Evolutionary conservation across 257 asterid genomes (phyloP).

Genomic region (Agastache rugosa): DNA sequence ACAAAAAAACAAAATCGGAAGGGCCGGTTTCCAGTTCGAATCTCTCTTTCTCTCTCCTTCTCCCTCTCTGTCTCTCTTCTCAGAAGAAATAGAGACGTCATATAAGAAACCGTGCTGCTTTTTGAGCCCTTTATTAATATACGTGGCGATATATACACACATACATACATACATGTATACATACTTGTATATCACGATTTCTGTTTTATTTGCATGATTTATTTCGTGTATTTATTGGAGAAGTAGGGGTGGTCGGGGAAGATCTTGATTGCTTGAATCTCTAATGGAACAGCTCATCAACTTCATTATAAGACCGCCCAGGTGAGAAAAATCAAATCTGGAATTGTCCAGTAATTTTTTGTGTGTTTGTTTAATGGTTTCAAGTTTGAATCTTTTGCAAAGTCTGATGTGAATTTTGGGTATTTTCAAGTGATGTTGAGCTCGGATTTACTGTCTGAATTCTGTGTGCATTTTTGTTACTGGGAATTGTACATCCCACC

Average conservation of each 20-base stretch:
- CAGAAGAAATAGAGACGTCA: conserved; percentile 24
- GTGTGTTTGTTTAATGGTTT: conserved; percentile 8
- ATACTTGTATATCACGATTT: conserved; percentile 6
- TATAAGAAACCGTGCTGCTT: conserved; percentile 32
- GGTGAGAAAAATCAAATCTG: conserved; percentile 49
- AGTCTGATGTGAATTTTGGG: conserved; percentile 37
- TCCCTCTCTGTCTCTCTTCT: conserved; percentile 11
- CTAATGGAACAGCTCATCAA: conserved; percentile 94
- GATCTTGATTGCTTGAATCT: conserved; percentile 60
- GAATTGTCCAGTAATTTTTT: neutral
- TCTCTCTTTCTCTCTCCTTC: conserved; percentile 20
- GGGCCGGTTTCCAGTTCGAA: conserved; percentile 41
- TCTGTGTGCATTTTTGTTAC: conserved; percentile 26
- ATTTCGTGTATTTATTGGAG: neutral
- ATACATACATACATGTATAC: neutral
- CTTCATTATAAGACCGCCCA: conserved; percentile 97
- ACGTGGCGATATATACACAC: conserved; percentile 1
- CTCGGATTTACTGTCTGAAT: conserved; percentile 32
- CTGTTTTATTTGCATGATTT: conserved; percentile 31
- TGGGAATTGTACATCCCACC: neutral
- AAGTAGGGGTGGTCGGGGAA: conserved; percentile 37
- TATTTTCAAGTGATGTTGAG: conserved; percentile 29
- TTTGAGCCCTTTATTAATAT: conserved; percentile 12
- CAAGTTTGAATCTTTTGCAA: conserved; percentile 46
- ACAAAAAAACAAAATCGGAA: conserved; percentile 21